Base-by-base conservation (phyloP, 1,284 basidiomycete species). In the Apiotrichum laibachii region DNA sequence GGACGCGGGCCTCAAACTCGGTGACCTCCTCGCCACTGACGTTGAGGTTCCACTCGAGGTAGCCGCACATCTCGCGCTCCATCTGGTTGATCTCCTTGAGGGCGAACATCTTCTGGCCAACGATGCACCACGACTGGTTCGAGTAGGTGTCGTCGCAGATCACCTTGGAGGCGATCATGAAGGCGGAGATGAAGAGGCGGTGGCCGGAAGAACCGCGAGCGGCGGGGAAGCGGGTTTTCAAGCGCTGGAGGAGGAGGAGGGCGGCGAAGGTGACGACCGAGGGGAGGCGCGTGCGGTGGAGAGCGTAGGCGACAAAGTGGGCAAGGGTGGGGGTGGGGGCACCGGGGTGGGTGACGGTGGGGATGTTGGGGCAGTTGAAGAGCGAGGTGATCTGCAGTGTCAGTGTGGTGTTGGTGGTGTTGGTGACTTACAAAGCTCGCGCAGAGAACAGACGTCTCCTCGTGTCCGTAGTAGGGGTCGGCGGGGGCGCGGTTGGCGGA, bases 121-220 rank as follows among this genome's bases (percentile, higher is more conserved):
- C 92, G 52, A 96, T 89, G 21, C 86, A 86, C 92, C 92, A 96
- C 0, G 89, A 92, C 78, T 94, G 92, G 85, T 96, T 96, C 18
- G 90, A 92, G 73, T 94, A 95, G 0, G 92, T 96, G 75, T 97
- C 92, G 81, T 96, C 92, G 79, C 91, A 93, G 65, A 93, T 90
- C 19, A 79, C 73, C 64, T 80, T 78, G 50, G 69, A 72, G n/a
- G 76, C 70, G 66, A 96, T 90, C 93, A 96, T 96, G 76, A 92
- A 92, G 0, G 92, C 91, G 0, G 90, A 92, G 13, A 96, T 88
- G 75, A 94, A 95, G 0, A 97, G 78, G 0, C 92, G 85, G 70
- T 96, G 92, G 11, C 92, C 92, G 0, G 90, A 93, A 0, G 90
- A 93, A 42, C 92, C 92, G 53, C 90, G 86, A 35, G 92, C 92